These are phyloP conservation scores for Dictyostelium brefeldianum DNA, from an alignment of 78 protist genomes.

Conservation along the genomic window DNA sequence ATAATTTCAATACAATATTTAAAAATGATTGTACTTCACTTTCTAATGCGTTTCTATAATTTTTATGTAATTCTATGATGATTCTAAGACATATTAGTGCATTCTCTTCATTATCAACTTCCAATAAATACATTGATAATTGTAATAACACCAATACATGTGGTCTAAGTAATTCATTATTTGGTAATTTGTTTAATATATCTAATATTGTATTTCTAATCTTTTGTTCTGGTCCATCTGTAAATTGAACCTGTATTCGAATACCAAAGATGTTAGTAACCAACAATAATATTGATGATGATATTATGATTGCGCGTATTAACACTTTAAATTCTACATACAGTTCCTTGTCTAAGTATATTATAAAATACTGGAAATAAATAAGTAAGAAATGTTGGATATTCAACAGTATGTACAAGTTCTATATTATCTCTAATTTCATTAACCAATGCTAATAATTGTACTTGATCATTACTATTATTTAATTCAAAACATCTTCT, in stretches of 20 bases:
- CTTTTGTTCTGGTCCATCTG: conserved; percentile 81
- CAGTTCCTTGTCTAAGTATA: conserved; percentile 31
- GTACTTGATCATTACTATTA: not conserved
- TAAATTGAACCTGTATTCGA: conserved; percentile 37
- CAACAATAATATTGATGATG: not conserved
- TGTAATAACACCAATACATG: conserved; percentile 52
- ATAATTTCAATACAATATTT: conserved; percentile 83
- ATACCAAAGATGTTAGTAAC: not conserved
- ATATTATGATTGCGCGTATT: not conserved
- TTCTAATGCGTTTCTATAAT: conserved; percentile 81
- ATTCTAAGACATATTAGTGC: conserved; percentile 91
- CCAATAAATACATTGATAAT: conserved; percentile 76
- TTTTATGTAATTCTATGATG: conserved; percentile 93
- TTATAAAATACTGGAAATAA: conserved; percentile 61
- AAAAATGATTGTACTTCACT: conserved; percentile 88
- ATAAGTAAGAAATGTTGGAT: conserved; percentile 26
- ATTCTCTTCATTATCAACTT: conserved; percentile 93
- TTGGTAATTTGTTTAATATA: conserved; percentile 90
- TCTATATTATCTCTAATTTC: conserved; percentile 77
- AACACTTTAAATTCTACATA: conserved; percentile 19
- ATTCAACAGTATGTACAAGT: conserved; percentile 42
- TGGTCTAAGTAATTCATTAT: conserved; percentile 80
- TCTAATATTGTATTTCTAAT: conserved; percentile 87
- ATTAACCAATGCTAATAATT: conserved; percentile 17
- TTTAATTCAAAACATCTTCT: conserved; percentile 24